These are phyloP conservation scores for Nannochloropsis granulata DNA, from an alignment of 108 stramenopile species.

Conservation along the genomic window DNA sequence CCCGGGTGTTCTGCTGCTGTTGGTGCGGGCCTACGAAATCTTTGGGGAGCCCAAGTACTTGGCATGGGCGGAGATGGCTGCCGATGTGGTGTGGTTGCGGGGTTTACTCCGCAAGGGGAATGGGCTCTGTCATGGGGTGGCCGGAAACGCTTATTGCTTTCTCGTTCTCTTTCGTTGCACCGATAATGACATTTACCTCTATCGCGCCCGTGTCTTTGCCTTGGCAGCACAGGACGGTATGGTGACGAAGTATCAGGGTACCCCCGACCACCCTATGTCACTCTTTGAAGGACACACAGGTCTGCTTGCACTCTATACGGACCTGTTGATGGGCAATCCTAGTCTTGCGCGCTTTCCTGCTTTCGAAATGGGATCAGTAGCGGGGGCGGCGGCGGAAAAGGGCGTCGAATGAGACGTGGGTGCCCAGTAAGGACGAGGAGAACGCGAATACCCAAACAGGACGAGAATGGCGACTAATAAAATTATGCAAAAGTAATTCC, in stretches of 20 bases:
- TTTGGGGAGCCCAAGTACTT: constrained; percentile 39
- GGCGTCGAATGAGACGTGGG: too few relatives aligned
- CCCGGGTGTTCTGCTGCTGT: constrained; percentile 44
- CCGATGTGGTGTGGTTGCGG: constrained; percentile 42
- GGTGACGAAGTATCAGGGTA: not conserved
- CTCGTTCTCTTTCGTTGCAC: constrained; percentile 29
- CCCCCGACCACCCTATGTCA: constrained; percentile 24
- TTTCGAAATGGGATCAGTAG: not conserved
- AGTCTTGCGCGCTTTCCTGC: not conserved
- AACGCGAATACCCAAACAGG: too few relatives aligned
- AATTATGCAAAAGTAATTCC: too few relatives aligned
- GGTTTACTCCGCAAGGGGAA: constrained; percentile 48
- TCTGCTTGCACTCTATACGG: constrained; percentile 1
- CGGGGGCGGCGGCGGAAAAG: too few relatives aligned
- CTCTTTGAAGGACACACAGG: constrained; percentile 17
- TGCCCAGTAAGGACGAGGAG: too few relatives aligned
- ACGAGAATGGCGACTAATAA: too few relatives aligned
- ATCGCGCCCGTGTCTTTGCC: not conserved
- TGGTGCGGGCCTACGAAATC: constrained; percentile 43
- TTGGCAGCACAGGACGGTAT: not conserved
- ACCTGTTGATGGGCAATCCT: constrained; percentile 2
- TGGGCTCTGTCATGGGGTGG: constrained; percentile 55
- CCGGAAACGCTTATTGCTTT: constrained; percentile 53
- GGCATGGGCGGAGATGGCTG: constrained; percentile 33
- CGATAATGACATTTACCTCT: not conserved